Base-by-base conservation (phyloP, 1,139 yeast species). In the Pichia sp. region DNA sequence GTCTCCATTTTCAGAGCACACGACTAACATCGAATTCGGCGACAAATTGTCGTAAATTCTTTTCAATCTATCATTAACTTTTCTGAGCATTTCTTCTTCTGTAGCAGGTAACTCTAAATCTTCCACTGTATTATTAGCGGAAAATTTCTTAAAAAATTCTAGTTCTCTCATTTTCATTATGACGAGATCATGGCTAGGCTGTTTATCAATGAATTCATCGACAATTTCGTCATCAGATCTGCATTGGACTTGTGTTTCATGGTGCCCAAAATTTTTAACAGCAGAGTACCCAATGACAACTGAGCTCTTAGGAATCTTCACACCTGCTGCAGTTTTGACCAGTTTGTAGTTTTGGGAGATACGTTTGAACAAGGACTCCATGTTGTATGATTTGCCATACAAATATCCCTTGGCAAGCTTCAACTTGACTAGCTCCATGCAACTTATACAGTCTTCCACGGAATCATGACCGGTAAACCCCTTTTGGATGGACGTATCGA, bases 371-470 rank as follows among this genome's bases (percentile, higher is more conserved):
- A 67, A 50, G 3, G 63, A 57, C 68, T 60, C 75, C 73, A n/a
- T 75, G 80, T 57, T 74, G 71, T 48, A 76, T 62, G 54, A 76
- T 75, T 73, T 69, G 0, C 98, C 98, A 69, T 79, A 87, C 5
- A 77, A 71, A 6, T 71, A 68, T 0, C 97, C 97, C 55, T 84
- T 80, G 4, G 74, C 67, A 13, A 90, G 72, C 64, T 92, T 90
- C 59, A 82, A 63, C 61, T 87, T 82, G 0, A 88, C 81, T 51
- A 93, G 75, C 57, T 89, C 92, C 64, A 92, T 73, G 65, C 97
- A 89, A 0, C 97, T 85, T 42, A 69, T 69, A 7, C 97, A 88
- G 67, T 93, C 99, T 67, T 90, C 96, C 1, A 85, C 77, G 0
- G 97, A 86, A 49, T 93, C 88, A 70, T 93, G 99, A 30, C 76